A percentile compares a stretch with the other conserved stretches of the same genome.
Conservation (phyloP, 2,329 filamentous ascomycete species). For the Rosellinia necatrix region DNA sequence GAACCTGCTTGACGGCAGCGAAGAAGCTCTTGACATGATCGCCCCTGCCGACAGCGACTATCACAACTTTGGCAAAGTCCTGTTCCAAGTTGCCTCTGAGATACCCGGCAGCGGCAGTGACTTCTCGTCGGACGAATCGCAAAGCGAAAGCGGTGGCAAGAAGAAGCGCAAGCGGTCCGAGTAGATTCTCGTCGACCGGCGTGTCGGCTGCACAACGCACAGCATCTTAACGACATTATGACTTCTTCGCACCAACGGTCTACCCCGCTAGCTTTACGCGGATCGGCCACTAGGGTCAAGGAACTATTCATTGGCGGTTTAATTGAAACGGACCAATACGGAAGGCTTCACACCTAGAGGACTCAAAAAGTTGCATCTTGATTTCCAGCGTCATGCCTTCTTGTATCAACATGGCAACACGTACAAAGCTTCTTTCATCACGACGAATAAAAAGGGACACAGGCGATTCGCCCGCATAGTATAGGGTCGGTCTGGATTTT, state of each 20-base stretch:
- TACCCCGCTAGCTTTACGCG: slow-evolving; percentile 39
- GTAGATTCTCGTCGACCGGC: slow-evolving; percentile 42
- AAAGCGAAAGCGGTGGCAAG: slow-evolving; percentile 55
- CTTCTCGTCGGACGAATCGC: slow-evolving; percentile 57
- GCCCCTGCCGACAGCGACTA: slow-evolving; percentile 63
- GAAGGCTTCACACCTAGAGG: slow-evolving; percentile 42
- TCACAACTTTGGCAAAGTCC: slow-evolving; percentile 71
- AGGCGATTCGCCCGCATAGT: slow-evolving; percentile 28
- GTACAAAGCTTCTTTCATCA: slow-evolving; percentile 40
- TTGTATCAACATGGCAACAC: slow-evolving; percentile 50
- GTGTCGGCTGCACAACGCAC: slow-evolving; percentile 40
- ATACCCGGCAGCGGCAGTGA: slow-evolving; percentile 69
- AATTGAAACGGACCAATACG: slow-evolving; percentile 24
- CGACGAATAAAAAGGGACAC: slow-evolving; percentile 37
- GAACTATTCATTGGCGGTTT: slow-evolving; percentile 26
- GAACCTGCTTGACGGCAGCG: slow-evolving; percentile 78
- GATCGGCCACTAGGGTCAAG: slow-evolving; percentile 40
- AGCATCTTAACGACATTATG: slow-evolving; percentile 49
- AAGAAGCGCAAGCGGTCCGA: slow-evolving; percentile 82
- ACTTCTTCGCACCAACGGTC: slow-evolving; percentile 42
- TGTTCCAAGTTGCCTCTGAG: slow-evolving; percentile 80
- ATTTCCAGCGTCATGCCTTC: slow-evolving; percentile 47
- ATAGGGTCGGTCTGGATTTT: slow-evolving; percentile 32
- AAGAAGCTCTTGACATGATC: slow-evolving; percentile 53
- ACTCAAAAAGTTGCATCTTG: slow-evolving; percentile 44